Evolutionary conservation across 768 basidiomycete genomes (phyloP).

Genomic region (Thelephora ganbajun): DNA sequence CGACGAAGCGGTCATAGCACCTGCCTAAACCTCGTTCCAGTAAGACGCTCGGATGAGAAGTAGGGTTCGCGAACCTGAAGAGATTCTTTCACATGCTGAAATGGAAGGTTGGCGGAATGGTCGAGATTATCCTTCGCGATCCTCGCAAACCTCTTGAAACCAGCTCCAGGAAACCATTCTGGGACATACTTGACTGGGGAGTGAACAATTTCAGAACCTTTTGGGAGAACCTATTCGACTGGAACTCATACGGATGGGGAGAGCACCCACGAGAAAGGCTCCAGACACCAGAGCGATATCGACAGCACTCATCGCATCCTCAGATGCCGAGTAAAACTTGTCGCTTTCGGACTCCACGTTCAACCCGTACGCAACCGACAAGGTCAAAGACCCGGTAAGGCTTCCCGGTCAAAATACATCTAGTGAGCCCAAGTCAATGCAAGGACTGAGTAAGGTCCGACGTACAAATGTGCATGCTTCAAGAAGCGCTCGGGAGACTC

Average conservation of each 20-base stretch:
- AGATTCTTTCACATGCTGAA: conserved; percentile 8
- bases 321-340: neutral
- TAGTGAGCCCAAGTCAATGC: neutral
- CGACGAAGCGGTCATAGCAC: neutral
- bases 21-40: neutral
- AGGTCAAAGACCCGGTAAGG: too few relatives aligned
- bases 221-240: neutral
- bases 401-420: neutral
- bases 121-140: conserved; percentile 2
- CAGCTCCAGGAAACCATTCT: conserved; percentile 11
- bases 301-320: neutral
- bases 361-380: neutral
- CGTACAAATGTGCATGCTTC: too few relatives aligned
- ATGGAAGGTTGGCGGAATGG: conserved; percentile 5
- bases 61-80: conserved; percentile 19
- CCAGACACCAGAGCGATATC: neutral
- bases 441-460: neutral
- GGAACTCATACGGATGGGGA: conserved; percentile 1
- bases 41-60: neutral
- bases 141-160: conserved; percentile 8
- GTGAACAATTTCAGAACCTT: neutral
- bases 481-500: neutral
- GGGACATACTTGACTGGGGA: conserved; percentile 8
- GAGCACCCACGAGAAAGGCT: neutral
- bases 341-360: neutral